Evolutionary conservation across 352 stramenopile genomes (phyloP).

Genomic region (Halophytophthora polymorphica): DNA sequence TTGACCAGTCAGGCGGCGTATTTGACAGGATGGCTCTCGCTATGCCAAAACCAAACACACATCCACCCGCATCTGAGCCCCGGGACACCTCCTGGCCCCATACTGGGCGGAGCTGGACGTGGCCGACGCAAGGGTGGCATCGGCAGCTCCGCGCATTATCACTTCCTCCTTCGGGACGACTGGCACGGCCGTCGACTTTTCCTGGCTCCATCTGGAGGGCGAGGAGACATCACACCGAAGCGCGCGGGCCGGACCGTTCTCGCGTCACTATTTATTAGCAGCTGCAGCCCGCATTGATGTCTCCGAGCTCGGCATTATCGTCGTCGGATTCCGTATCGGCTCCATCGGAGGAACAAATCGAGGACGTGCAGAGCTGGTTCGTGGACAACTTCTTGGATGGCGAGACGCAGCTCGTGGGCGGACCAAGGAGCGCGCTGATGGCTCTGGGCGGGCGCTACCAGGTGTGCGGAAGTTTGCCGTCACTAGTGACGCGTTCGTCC

Average conservation of each 20-base stretch:
- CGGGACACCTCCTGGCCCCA: too few relatives aligned
- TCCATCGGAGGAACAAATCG: constrained; percentile 5
- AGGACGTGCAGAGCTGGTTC: constrained; percentile 28
- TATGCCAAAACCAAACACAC: too few relatives aligned
- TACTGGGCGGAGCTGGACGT: too few relatives aligned
- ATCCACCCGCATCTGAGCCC: too few relatives aligned
- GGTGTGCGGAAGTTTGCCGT: constrained; percentile 23
- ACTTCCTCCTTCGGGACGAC: too few relatives aligned
- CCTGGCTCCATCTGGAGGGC: too few relatives aligned
- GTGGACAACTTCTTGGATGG: constrained; percentile 27
- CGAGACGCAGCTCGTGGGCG: constrained; percentile 28
- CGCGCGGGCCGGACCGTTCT: not conserved
- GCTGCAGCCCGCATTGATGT: not conserved
- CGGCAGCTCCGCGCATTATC: too few relatives aligned
- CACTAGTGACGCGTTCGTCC: constrained; percentile 26
- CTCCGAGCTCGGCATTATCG: constrained; percentile 6
- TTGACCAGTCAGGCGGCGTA: too few relatives aligned
- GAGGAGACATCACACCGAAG: too few relatives aligned
- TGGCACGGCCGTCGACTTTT: too few relatives aligned
- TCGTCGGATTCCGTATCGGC: not conserved
- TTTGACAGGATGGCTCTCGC: too few relatives aligned
- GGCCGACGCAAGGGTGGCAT: too few relatives aligned
- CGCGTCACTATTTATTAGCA: constrained; percentile 17
- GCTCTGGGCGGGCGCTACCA: constrained; percentile 7
- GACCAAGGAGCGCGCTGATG: constrained; percentile 7